Percentiles rank a stretch among this genome's conserved stretches.
Conservation (phyloP, 495 filamentous ascomycete species). For the Apodospora peruviana region DNA sequence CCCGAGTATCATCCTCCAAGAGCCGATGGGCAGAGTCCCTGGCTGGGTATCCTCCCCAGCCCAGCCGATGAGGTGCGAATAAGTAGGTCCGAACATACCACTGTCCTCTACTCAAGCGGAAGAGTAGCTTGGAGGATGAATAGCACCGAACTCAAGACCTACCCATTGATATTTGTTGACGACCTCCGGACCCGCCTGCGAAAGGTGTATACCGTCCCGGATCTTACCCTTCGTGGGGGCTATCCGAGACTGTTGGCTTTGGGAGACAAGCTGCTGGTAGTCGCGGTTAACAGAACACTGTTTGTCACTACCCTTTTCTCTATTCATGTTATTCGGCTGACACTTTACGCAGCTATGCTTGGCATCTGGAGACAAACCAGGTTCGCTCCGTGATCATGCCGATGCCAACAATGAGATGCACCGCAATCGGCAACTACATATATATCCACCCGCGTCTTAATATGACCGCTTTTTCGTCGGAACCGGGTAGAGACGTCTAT, state of each 20-base stretch:
- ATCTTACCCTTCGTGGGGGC: conserved; percentile 5
- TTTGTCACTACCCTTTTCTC: conserved; percentile 11
- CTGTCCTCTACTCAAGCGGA: conserved; percentile 17
- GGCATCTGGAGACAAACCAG: conserved; percentile 8
- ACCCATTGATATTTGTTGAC: conserved; percentile 18
- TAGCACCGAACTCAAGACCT: not conserved
- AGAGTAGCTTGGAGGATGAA: conserved; percentile 24
- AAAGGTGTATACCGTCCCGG: conserved; percentile 19
- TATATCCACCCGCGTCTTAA: not conserved
- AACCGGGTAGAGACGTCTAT: not conserved
- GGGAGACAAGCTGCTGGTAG: conserved; percentile 26
- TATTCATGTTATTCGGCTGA: not conserved
- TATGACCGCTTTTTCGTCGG: not conserved
- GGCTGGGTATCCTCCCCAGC: not conserved
- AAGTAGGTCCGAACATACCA: not conserved
- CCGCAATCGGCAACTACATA: not conserved
- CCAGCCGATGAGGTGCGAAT: not conserved
- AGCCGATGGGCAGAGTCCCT: not conserved
- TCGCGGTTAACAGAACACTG: conserved; percentile 11
- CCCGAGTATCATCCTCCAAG: not conserved
- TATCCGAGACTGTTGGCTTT: conserved; percentile 9
- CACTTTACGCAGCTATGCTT: conserved; percentile 4
- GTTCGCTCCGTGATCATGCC: conserved; percentile 1
- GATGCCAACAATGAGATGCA: not conserved
- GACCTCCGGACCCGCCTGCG: conserved; percentile 19